These are phyloP conservation scores for Physocladia obscura DNA, from an alignment of 192 early-diverging fungal species.

Conservation along the genomic window DNA sequence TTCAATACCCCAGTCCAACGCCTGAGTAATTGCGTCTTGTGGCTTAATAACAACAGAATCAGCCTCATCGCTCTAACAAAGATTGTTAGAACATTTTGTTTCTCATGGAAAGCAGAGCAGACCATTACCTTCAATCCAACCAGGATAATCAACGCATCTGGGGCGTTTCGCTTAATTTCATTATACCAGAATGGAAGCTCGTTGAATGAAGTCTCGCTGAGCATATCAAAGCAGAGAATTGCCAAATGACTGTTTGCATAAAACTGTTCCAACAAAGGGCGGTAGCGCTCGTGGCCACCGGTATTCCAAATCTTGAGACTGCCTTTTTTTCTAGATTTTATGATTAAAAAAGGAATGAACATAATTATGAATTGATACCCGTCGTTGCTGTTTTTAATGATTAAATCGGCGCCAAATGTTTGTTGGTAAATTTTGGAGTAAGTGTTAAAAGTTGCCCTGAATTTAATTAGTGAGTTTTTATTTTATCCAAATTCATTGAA, in stretches of 20 bases:
- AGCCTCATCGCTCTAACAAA: constrained; percentile 48
- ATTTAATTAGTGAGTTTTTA: background rate
- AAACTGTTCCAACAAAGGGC: constrained; percentile 54
- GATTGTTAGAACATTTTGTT: background rate
- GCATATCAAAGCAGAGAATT: constrained; percentile 56
- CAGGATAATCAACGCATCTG: constrained; percentile 46
- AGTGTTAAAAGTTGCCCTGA: constrained; percentile 44
- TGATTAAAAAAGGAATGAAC: background rate
- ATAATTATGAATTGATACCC: constrained; percentile 20
- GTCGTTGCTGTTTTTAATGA: constrained; percentile 44
- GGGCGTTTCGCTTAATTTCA: constrained; percentile 50
- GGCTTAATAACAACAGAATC: constrained; percentile 47
- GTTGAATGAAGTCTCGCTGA: constrained; percentile 44
- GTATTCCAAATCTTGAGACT: constrained; percentile 52
- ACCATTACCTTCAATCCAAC: constrained; percentile 49
- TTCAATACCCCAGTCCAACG: constrained; percentile 55
- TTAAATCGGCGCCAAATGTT: constrained; percentile 57
- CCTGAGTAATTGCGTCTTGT: constrained; percentile 53
- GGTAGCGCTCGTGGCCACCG: constrained; percentile 58
- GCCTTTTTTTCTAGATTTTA: constrained; percentile 37
- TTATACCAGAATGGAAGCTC: constrained; percentile 61
- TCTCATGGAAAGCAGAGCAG: background rate
- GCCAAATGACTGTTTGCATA: constrained; percentile 46
- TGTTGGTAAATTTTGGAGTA: constrained; percentile 51
- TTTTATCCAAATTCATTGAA: background rate